A percentile compares a stretch with the other conserved stretches of the same genome.
phyloP scores from a whole-genome alignment of 148 eudicot species.

The Gaultheria prostrata region DNA sequence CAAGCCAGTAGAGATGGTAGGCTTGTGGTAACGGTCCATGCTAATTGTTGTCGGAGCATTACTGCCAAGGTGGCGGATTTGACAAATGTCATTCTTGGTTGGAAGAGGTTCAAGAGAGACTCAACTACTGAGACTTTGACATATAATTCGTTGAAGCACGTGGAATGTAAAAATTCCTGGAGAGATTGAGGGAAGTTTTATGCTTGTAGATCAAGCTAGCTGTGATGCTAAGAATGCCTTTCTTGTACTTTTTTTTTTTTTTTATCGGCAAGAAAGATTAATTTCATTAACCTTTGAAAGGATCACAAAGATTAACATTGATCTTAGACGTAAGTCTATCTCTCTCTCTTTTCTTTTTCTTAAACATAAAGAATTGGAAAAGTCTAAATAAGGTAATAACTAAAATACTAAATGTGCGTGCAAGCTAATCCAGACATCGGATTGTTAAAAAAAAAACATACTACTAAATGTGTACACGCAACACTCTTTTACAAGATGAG shows the following conservation, averaged over 20 bases:
- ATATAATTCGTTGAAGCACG: slow-evolving; percentile 42
- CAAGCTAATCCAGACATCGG: no score
- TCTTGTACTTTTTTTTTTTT: not conserved
- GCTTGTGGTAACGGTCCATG: slow-evolving; percentile 66
- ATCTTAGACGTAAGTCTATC: no score
- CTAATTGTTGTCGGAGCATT: slow-evolving; percentile 68
- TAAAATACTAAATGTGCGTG: no score
- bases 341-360: no score
- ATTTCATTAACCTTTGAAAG: no score
- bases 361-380: no score
- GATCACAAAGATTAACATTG: no score
- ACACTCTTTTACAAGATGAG: no score
- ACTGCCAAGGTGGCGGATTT: slow-evolving; percentile 58
- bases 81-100: slow-evolving; percentile 38
- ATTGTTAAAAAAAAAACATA: no score
- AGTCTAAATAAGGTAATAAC: no score
- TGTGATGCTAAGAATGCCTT: not conserved
- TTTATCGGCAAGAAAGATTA: no score
- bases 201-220: not conserved
- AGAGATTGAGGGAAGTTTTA: not conserved
- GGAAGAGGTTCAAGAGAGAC: slow-evolving; percentile 32
- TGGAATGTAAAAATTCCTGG: slow-evolving; percentile 42
- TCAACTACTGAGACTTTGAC: slow-evolving; percentile 18
- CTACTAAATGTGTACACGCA: no score
- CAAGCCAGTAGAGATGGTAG: slow-evolving; percentile 38